phyloP scores from a whole-genome alignment of 163 green algal species.

The Volvox carteri region DNA sequence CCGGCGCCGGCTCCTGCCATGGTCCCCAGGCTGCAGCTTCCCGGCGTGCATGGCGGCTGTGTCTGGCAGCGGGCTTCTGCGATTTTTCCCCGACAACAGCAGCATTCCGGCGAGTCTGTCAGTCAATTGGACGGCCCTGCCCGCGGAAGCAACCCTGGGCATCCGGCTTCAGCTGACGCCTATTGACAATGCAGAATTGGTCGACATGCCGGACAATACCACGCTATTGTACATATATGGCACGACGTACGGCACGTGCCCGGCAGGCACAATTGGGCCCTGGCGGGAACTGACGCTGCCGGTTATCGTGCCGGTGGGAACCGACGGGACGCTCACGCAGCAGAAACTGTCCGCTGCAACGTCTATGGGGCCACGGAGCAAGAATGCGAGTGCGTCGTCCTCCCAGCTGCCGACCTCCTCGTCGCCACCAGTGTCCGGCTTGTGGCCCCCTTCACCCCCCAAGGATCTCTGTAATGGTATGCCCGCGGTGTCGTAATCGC shows the following conservation, averaged over 20 bases:
- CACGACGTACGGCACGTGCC: conserved; percentile 34
- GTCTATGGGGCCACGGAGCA: background rate
- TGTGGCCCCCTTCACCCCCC: background rate
- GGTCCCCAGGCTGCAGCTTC: background rate
- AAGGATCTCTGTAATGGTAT: background rate
- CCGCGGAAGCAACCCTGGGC: background rate
- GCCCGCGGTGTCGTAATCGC: no score
- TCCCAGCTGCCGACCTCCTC: background rate
- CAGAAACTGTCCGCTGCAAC: background rate
- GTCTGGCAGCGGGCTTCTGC: conserved; percentile 5
- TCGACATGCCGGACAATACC: background rate
- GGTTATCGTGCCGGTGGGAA: background rate
- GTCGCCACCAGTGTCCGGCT: background rate
- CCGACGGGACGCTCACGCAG: background rate
- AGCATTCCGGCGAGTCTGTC: background rate
- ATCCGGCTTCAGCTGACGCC: conserved; percentile 24
- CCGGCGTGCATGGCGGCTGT: background rate
- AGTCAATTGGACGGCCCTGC: conserved; percentile 14
- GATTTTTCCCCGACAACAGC: background rate
- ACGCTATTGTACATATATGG: conserved; percentile 34
- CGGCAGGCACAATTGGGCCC: conserved; percentile 15
- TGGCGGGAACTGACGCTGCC: background rate
- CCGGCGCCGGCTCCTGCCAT: no score
- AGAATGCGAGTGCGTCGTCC: background rate
- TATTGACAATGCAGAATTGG: background rate